Conservation (phyloP, 306 rosid species). For the Malus sieversii region DNA sequence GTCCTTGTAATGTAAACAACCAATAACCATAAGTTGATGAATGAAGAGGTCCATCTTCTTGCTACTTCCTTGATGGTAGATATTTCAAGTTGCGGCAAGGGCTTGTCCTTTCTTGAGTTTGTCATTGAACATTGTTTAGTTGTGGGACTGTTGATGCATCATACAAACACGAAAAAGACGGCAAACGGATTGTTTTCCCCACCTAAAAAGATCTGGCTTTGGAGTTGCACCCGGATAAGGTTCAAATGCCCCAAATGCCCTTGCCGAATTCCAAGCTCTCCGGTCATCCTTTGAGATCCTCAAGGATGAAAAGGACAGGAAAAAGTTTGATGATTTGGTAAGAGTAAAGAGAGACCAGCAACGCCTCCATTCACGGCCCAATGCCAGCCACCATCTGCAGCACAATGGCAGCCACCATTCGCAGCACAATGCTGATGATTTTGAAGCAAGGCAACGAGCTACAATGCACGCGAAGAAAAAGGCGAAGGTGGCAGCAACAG, state of each 20-base stretch:
- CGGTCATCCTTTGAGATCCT: conserved; percentile 73
- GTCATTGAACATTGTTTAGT: too few species aligned
- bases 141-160: too few species aligned
- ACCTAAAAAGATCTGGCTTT: neutral
- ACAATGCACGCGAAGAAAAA: neutral
- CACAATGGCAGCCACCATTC: neutral
- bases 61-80: neutral
- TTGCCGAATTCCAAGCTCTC: conserved; percentile 51
- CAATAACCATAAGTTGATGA: neutral
- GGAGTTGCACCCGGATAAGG: conserved; percentile 84
- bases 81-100: neutral
- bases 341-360: conserved; percentile 63
- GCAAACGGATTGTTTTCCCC: too few species aligned
- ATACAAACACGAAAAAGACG: too few species aligned
- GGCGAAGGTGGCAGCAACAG: neutral
- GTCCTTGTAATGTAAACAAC: neutral
- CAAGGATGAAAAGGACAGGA: conserved; percentile 71
- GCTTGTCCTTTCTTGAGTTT: too few species aligned
- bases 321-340: conserved; percentile 58
- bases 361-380: conserved; percentile 21
- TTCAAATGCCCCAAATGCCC: conserved; percentile 70
- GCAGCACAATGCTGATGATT: neutral
- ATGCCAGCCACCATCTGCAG: neutral
- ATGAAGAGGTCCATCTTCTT: neutral
- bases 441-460: neutral